These are phyloP conservation scores for Quercus robur DNA, from an alignment of 306 rosid genomes.

Conservation along the genomic window DNA sequence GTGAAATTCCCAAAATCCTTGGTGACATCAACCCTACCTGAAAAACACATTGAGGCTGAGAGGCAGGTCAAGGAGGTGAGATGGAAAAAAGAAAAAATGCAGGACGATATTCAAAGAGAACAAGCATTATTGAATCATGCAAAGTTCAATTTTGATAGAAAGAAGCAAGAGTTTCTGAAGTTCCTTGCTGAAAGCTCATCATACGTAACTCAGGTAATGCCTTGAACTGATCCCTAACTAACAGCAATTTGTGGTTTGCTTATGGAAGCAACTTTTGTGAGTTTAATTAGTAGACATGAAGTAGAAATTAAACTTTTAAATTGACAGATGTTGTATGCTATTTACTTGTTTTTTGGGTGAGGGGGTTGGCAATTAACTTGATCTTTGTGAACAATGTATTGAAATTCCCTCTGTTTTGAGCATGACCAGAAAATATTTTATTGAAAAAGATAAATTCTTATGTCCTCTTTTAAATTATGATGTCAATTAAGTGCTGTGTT, in stretches of 20 bases:
- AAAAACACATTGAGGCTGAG: slow-evolving; percentile 40
- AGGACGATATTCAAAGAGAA: slow-evolving; percentile 65
- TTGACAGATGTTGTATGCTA: not conserved
- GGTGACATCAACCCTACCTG: slow-evolving; percentile 34
- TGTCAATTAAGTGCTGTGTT: not conserved
- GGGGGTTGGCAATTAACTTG: not conserved
- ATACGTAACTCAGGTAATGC: slow-evolving; percentile 67
- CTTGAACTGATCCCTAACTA: not conserved
- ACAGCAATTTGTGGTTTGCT: not conserved
- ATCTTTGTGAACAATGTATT: not conserved
- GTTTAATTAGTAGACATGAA: not conserved
- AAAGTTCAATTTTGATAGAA: slow-evolving; percentile 52
- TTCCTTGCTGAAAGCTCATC: slow-evolving; percentile 70
- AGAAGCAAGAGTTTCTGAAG: slow-evolving; percentile 67
- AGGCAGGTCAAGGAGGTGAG: slow-evolving; percentile 52
- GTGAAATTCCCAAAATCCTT: slow-evolving; percentile 65
- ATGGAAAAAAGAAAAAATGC: slow-evolving; percentile 60
- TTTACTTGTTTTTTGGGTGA: not conserved
- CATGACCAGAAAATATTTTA: not conserved
- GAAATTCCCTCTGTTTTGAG: not conserved
- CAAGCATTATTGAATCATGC: slow-evolving; percentile 46
- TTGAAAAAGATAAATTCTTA: not conserved
- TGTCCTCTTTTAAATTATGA: not conserved
- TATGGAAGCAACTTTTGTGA: not conserved
- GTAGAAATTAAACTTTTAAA: not conserved